A percentile compares a stretch with the other conserved stretches of the same genome.
Evolutionary conservation across 306 rosid genomes (phyloP).

Genomic region (Corylus americana): DNA sequence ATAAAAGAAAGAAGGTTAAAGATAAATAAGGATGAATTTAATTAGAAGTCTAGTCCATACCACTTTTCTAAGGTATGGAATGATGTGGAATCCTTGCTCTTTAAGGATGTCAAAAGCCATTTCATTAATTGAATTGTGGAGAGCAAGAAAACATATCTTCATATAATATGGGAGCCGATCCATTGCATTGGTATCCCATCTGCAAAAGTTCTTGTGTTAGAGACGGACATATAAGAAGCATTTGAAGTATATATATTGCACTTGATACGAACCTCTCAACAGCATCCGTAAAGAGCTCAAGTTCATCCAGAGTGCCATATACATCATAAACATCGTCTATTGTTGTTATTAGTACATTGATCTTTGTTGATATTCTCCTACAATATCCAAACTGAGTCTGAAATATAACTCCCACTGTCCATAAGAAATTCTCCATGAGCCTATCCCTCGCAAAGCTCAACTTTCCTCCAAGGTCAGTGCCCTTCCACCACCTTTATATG

Average conservation of each 20-base stretch:
- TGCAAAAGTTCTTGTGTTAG: neutral
- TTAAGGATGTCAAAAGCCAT: neutral
- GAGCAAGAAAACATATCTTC: neutral
- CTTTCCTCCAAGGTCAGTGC: neutral
- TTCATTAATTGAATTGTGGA: neutral
- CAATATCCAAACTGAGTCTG: conserved; percentile 6
- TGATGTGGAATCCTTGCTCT: neutral
- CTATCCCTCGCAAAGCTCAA: conserved; percentile 27
- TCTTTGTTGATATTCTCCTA: neutral
- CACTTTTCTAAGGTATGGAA: neutral
- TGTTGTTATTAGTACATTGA: neutral
- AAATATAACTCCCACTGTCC: conserved; percentile 20
- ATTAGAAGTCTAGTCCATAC: neutral
- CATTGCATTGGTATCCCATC: neutral
- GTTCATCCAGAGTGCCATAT: conserved; percentile 21
- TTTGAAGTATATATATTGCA: neutral
- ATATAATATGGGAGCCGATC: neutral
- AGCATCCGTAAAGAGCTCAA: conserved; percentile 22
- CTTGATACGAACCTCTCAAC: conserved; percentile 17
- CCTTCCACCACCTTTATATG: conserved; percentile 29
- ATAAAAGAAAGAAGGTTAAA: neutral
- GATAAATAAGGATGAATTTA: neutral
- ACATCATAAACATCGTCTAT: conserved; percentile 27
- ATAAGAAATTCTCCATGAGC: conserved; percentile 13
- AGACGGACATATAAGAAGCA: neutral